These are phyloP conservation scores for Salix koriyanagi DNA, from an alignment of 345 rosid genomes.

Conservation along the genomic window DNA sequence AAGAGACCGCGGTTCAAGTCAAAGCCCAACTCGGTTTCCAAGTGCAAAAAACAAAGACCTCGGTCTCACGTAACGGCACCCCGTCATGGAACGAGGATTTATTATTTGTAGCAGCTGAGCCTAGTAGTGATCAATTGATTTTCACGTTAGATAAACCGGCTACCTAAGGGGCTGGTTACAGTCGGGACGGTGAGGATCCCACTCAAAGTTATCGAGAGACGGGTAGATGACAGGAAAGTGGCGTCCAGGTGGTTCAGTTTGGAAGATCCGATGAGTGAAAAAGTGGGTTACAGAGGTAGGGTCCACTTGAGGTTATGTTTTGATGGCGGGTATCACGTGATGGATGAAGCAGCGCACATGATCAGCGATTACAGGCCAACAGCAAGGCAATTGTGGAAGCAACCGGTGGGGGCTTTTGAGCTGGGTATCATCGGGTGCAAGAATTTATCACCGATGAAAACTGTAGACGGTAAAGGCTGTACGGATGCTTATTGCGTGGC, in stretches of 20 bases:
- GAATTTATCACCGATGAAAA: slow-evolving; percentile 74
- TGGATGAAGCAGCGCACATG: slow-evolving; percentile 81
- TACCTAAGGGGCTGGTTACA: slow-evolving; percentile 42
- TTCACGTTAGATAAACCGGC: slow-evolving; percentile 61
- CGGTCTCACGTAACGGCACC: slow-evolving; percentile 50
- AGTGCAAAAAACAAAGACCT: slow-evolving; percentile 58
- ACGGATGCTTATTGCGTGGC: slow-evolving; percentile 85
- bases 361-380: slow-evolving; percentile 89
- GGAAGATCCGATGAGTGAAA: slow-evolving; percentile 48
- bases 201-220: slow-evolving; percentile 55
- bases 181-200: slow-evolving; percentile 48
- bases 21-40: slow-evolving; percentile 76
- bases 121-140: slow-evolving; percentile 46
- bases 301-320: slow-evolving; percentile 71
- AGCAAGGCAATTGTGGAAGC: slow-evolving; percentile 87
- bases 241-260: slow-evolving; percentile 64
- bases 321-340: slow-evolving; percentile 94
- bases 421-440: slow-evolving; percentile 76
- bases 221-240: slow-evolving; percentile 79
- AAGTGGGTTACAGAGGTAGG: slow-evolving; percentile 58
- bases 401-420: slow-evolving; percentile 74
- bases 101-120: slow-evolving; percentile 79
- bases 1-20: slow-evolving; percentile 54
- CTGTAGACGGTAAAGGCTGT: slow-evolving; percentile 52
- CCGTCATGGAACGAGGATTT: slow-evolving; percentile 88